phyloP scores from a whole-genome alignment of 805 yeast genomes.

The Naumovozyma dairenensis region DNA sequence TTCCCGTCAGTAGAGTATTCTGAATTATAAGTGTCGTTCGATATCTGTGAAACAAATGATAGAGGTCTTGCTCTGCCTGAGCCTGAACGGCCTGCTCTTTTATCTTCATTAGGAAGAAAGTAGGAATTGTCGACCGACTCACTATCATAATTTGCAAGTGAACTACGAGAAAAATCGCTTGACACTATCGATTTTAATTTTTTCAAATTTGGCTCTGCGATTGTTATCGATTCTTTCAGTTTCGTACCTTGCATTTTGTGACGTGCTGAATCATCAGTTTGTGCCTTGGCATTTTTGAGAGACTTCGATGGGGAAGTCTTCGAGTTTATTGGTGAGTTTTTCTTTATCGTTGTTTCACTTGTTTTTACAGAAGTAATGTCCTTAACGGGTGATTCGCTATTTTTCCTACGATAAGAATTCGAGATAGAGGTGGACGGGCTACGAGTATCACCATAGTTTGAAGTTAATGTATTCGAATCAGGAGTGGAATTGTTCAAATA shows the following conservation, averaged over 20 bases:
- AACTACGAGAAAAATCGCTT: conserved; percentile 25
- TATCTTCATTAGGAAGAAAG: conserved; percentile 9
- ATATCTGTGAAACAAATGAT: conserved; percentile 44
- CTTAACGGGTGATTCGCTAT: conserved; percentile 1
- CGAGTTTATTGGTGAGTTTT: neutral
- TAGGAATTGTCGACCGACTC: conserved; percentile 8
- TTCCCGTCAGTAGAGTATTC: conserved; percentile 39
- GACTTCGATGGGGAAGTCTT: too few relatives aligned
- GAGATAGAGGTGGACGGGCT: neutral
- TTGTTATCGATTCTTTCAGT: neutral
- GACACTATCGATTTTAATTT: conserved; percentile 20
- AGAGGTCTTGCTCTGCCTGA: conserved; percentile 34
- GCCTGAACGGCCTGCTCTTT: conserved; percentile 9
- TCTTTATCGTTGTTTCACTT: neutral
- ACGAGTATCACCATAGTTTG: neutral
- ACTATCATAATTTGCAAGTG: conserved; percentile 21
- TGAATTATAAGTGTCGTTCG: conserved; percentile 38
- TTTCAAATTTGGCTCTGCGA: conserved; percentile 14
- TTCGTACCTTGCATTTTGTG: neutral
- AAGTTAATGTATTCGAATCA: neutral
- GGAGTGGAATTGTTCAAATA: neutral
- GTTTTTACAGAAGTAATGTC: conserved; percentile 1
- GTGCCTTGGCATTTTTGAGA: too few relatives aligned
- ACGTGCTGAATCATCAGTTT: too few relatives aligned
- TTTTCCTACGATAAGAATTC: neutral